Base-by-base conservation (phyloP, 2,329 filamentous ascomycete species). In the Apiospora aurea region DNA sequence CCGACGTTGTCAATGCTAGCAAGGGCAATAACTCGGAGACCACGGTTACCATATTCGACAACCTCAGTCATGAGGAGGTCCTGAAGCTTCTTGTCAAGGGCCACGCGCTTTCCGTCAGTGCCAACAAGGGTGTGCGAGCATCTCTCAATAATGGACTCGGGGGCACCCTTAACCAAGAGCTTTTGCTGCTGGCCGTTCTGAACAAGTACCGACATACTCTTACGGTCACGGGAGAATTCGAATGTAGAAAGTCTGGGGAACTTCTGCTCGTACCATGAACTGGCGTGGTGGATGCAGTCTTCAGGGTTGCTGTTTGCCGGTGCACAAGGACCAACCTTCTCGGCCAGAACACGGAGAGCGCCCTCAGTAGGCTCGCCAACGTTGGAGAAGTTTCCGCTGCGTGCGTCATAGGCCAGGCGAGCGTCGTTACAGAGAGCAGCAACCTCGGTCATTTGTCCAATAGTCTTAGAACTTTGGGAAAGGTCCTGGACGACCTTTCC, bases 131-230 rank as follows among this genome's bases (percentile, higher is more conserved):
- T 89, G 79, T 96, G 90, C 68, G 94, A 93, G 86, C 96, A 99
- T 73, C 97, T 93, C 77, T 97, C 96, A 74, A 99, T 89, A 77
- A 99, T 92, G 16, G 95, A 94, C 83, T 99, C 96, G 7, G 96
- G 96, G 26, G 97, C 96, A 78, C 96, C 96, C 85, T 99, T 99
- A 76, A 99, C 95, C 68, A 99, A 88, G 14, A 99, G 91, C 81
- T 93, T 95, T 84, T 96, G 90, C 70, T 90, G 83, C 69, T 87
- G 86, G 71, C 89, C 92, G 71, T 89, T 88, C 75, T 92, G 89
- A 74, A 97, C 94, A 72, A 98, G 86, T 47, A 99, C 97, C 67
- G 96, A 99, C 96, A 99, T 99, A 83, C 96, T 98, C 90, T 99
- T 99, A 74, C 96, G 91, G 83, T 99, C 96, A 77, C 96, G 92